Percentiles rank a stretch among this genome's conserved stretches.
Conservation (phyloP, 306 rosid species). For the Styphnolobium japonicum region DNA sequence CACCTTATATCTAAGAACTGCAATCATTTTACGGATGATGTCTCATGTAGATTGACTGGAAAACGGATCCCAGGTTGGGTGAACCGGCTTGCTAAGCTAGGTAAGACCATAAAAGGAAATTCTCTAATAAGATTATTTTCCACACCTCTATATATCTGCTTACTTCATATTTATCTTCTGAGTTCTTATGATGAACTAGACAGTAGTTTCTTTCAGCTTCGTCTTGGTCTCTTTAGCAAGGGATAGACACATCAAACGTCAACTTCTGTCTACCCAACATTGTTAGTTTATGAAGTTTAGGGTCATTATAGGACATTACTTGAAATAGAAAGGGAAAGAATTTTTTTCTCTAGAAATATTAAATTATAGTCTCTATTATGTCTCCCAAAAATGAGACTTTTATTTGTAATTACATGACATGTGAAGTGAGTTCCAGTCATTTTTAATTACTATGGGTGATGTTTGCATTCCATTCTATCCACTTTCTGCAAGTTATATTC, state of each 20-base stretch:
- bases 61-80: slow-evolving; percentile 90
- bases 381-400: neutral
- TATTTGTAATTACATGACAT: neutral
- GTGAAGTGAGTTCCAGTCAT: neutral
- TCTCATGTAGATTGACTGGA: slow-evolving; percentile 56
- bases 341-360: neutral
- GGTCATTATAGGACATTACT: neutral
- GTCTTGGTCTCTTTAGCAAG: neutral
- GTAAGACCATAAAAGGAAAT: slow-evolving; percentile 31
- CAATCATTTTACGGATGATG: slow-evolving; percentile 82
- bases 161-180: neutral
- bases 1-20: slow-evolving; percentile 92
- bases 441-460: neutral
- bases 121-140: neutral
- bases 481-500: neutral
- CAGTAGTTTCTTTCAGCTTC: neutral
- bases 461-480: neutral
- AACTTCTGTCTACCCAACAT: neutral
- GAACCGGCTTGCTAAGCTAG: slow-evolving; percentile 90
- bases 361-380: neutral
- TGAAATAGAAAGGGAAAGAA: neutral
- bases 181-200: neutral
- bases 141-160: neutral
- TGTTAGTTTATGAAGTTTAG: neutral
- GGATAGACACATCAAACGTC: neutral